These are phyloP conservation scores for Leccinellum luteum DNA, from an alignment of 768 basidiomycete genomes.

Conservation along the genomic window DNA sequence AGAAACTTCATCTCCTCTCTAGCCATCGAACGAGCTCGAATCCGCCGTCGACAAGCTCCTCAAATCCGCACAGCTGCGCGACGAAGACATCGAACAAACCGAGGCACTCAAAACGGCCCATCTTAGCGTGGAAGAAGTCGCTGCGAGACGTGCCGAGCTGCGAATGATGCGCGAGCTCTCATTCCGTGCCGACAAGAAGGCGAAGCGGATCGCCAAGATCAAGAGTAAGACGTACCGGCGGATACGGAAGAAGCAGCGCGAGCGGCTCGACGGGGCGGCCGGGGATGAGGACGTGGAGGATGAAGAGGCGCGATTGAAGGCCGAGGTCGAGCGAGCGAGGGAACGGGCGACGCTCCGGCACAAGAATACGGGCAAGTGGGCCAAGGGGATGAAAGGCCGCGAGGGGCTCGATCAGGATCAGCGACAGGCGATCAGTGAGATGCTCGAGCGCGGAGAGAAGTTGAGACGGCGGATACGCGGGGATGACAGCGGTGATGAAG, in stretches of 20 bases:
- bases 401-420: conserved; percentile 67
- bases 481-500: conserved; percentile 54
- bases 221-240: conserved; percentile 93
- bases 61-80: conserved; percentile 76
- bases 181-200: conserved; percentile 90
- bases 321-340: conserved; percentile 76
- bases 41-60: conserved; percentile 79
- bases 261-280: conserved; percentile 51
- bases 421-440: conserved; percentile 72
- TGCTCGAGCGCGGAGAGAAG: conserved; percentile 80
- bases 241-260: conserved; percentile 75
- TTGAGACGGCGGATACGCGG: conserved; percentile 76
- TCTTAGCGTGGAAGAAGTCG: conserved; percentile 82
- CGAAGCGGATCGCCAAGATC: conserved; percentile 88
- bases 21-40: conserved; percentile 87
- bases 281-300: conserved; percentile 31
- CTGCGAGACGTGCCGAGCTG: conserved; percentile 75
- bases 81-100: conserved; percentile 71
- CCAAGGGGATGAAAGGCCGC: conserved; percentile 65
- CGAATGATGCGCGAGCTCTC: conserved; percentile 89
- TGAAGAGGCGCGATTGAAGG: conserved; percentile 55
- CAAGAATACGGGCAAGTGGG: conserved; percentile 88
- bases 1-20: background rate
- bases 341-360: conserved; percentile 90
- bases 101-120: conserved; percentile 86